Evolutionary conservation across 2,329 filamentous ascomycete species (phyloP).

Genomic region (Lachnellula cervina): DNA sequence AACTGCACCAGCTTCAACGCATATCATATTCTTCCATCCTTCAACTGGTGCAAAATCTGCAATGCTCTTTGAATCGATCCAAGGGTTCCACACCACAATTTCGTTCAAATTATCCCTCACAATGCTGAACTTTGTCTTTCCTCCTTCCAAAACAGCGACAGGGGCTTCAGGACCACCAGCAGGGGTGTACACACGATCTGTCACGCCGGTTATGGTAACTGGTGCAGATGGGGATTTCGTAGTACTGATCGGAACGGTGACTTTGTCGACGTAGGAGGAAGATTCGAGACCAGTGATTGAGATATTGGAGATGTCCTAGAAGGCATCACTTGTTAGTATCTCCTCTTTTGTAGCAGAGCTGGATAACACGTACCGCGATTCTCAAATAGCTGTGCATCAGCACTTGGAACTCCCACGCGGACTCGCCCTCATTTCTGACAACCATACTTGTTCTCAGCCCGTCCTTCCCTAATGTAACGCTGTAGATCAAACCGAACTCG

Average conservation of each 20-base stretch:
- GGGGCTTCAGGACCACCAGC: conserved; percentile 53
- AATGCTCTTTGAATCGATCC: conserved; percentile 75
- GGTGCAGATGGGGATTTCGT: conserved; percentile 57
- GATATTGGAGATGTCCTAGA: conserved; percentile 72
- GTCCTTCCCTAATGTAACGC: conserved; percentile 73
- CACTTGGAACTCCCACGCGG: conserved; percentile 85
- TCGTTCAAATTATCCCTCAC: conserved; percentile 81
- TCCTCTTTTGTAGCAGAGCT: not conserved
- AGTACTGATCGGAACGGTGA: conserved; percentile 51
- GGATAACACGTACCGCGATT: conserved; percentile 57
- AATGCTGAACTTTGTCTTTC: conserved; percentile 64
- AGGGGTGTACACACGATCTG: conserved; percentile 83
- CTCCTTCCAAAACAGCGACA: conserved; percentile 57
- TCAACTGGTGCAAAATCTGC: conserved; percentile 85
- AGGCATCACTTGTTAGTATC: conserved; percentile 10
- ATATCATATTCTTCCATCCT: conserved; percentile 90
- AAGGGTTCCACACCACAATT: conserved; percentile 96
- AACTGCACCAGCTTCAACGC: conserved; percentile 86
- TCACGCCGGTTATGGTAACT: conserved; percentile 70
- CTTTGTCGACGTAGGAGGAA: conserved; percentile 79
- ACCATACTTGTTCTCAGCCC: conserved; percentile 76
- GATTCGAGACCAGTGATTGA: conserved; percentile 71
- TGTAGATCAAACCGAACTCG: conserved; percentile 88
- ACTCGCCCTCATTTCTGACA: conserved; percentile 77
- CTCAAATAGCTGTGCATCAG: conserved; percentile 88